phyloP scores from a whole-genome alignment of 257 asterid genomes.

The Scutellaria minor region DNA sequence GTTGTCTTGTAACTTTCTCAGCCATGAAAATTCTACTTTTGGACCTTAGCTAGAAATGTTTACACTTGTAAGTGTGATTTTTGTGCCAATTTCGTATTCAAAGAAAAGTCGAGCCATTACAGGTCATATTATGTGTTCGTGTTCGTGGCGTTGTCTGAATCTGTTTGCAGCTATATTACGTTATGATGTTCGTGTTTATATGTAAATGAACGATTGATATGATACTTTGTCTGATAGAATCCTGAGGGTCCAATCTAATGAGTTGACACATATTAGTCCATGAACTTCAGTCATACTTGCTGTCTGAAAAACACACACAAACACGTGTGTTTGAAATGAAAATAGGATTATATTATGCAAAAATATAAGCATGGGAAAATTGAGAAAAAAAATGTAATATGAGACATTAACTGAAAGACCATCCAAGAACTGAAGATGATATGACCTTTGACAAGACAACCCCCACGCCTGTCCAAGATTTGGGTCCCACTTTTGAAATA shows the following conservation, averaged over 20 bases:
- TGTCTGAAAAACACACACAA: neutral
- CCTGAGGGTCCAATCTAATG: too few species aligned
- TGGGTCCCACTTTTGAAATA: conserved; percentile 17
- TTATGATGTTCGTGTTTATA: too few species aligned
- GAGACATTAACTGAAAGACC: neutral
- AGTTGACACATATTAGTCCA: too few species aligned
- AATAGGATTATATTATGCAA: too few species aligned
- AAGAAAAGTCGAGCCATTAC: neutral
- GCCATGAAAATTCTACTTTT: neutral
- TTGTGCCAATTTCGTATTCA: neutral
- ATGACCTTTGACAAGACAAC: conserved; percentile 35
- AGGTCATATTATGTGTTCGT: too few species aligned
- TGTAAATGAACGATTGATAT: too few species aligned
- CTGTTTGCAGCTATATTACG: too few species aligned
- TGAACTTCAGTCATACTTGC: too few species aligned
- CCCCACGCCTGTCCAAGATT: conserved; percentile 28
- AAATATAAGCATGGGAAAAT: too few species aligned
- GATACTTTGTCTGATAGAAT: too few species aligned
- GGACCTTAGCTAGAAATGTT: neutral
- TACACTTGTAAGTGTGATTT: neutral
- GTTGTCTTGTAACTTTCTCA: neutral
- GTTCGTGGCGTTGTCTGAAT: too few species aligned
- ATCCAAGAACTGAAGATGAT: neutral
- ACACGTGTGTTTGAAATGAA: too few species aligned
- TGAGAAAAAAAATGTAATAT: neutral